Evolutionary conservation across 306 rosid genomes (phyloP).

Genomic region (Cicer yamashitae): DNA sequence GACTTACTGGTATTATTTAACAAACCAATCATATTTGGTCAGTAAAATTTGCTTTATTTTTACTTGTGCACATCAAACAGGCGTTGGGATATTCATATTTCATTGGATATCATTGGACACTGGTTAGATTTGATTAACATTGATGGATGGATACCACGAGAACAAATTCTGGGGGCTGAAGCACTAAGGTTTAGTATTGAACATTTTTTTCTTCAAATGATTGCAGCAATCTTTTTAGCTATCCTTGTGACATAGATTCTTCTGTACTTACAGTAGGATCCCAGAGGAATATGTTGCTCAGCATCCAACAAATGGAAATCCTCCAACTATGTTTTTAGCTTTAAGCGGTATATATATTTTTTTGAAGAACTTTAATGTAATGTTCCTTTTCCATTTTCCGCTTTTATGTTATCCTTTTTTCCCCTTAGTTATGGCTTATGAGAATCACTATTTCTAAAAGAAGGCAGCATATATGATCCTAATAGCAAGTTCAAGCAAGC

Average conservation of each 20-base stretch:
- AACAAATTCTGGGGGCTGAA: conserved; percentile 95
- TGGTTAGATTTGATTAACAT: conserved; percentile 92
- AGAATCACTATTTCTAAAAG: conserved; percentile 5
- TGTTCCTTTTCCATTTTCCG: conserved; percentile 18
- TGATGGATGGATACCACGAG: conserved; percentile 99
- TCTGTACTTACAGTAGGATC: conserved; percentile 72
- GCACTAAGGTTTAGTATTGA: conserved; percentile 72
- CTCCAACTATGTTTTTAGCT: conserved; percentile 83
- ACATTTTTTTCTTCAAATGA: conserved; percentile 44
- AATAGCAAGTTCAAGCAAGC: conserved; percentile 35
- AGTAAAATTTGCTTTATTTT: conserved; percentile 22
- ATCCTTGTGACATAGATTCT: conserved; percentile 37
- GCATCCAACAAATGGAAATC: conserved; percentile 90
- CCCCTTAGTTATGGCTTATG: conserved; percentile 1
- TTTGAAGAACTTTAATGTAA: neutral
- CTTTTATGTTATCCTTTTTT: neutral
- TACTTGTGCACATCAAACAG: conserved; percentile 54
- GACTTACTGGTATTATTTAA: conserved; percentile 15
- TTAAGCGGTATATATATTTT: conserved; percentile 60
- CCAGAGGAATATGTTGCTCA: conserved; percentile 89
- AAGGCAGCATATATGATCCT: conserved; percentile 3
- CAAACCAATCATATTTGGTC: conserved; percentile 30
- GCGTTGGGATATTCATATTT: conserved; percentile 91
- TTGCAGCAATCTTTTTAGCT: conserved; percentile 25
- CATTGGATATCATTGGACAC: conserved; percentile 89